Conservation (phyloP, 2,329 filamentous ascomycete species). For the Trichoderma sp. region DNA sequence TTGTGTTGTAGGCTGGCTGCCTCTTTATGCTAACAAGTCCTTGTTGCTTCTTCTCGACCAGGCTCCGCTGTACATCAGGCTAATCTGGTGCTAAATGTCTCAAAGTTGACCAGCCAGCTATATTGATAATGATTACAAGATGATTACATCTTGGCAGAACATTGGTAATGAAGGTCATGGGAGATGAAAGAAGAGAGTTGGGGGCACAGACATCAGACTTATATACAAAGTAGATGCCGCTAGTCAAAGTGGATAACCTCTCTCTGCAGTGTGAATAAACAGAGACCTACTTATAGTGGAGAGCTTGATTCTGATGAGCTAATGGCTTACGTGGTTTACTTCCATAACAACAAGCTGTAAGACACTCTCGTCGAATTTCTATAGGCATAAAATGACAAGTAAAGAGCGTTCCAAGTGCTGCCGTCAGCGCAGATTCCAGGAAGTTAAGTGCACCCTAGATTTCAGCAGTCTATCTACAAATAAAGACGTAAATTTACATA, state of each 20-base stretch:
- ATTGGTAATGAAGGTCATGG: background rate
- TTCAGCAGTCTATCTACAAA: too few species aligned
- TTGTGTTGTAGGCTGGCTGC: background rate
- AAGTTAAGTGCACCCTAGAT: too few species aligned
- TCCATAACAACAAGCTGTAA: too few species aligned
- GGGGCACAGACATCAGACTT: background rate
- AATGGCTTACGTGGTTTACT: too few species aligned
- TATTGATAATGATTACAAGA: slow-evolving; percentile 9
- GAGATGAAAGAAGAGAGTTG: background rate
- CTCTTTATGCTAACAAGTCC: background rate
- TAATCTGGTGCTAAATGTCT: background rate
- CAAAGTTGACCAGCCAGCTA: background rate
- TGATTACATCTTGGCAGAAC: background rate
- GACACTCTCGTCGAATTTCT: too few species aligned
- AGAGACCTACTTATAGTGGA: too few species aligned
- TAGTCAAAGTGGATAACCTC: background rate
- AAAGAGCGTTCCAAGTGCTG: too few species aligned
- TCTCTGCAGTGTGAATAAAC: too few species aligned
- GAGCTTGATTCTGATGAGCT: too few species aligned
- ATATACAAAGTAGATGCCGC: background rate
- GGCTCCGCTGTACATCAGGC: background rate
- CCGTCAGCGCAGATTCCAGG: too few species aligned
- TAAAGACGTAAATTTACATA: too few species aligned
- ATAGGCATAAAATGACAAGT: too few species aligned
- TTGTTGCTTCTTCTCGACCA: background rate